These are phyloP conservation scores for Leonotis leonurus DNA, from an alignment of 257 asterid species.

Conservation along the genomic window DNA sequence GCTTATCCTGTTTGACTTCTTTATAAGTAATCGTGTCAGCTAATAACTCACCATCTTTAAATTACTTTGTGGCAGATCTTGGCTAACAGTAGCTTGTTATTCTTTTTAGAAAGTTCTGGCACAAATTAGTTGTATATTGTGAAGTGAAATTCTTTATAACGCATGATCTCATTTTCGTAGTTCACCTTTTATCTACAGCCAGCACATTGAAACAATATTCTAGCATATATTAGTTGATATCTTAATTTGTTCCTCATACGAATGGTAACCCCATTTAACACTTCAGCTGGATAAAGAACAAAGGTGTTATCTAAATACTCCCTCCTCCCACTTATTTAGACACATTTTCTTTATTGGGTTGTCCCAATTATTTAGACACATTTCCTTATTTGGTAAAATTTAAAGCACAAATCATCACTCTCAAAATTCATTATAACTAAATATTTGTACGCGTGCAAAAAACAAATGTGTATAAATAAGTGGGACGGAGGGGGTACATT, in stretches of 20 bases:
- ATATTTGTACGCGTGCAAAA: no score
- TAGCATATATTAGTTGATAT: neutral
- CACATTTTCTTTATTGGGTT: no score
- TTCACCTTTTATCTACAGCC: neutral
- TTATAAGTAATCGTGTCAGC: neutral
- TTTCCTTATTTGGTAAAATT: no score
- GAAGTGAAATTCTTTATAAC: no score
- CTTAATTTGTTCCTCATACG: neutral
- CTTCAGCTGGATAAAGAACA: neutral
- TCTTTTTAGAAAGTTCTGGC: neutral
- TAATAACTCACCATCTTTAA: neutral
- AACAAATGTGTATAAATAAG: no score
- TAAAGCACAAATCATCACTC: no score
- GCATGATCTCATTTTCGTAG: no score
- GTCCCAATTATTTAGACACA: no score
- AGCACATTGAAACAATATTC: neutral
- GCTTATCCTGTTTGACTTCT: conserved; percentile 9
- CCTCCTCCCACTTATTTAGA: no score
- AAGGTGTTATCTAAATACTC: no score
- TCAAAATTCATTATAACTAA: no score
- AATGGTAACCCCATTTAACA: neutral
- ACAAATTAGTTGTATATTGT: neutral
- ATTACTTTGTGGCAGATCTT: neutral
- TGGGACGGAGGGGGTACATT: no score
- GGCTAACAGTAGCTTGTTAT: neutral